Conservation (phyloP, 805 yeast species). For the Saitoella complicata region DNA sequence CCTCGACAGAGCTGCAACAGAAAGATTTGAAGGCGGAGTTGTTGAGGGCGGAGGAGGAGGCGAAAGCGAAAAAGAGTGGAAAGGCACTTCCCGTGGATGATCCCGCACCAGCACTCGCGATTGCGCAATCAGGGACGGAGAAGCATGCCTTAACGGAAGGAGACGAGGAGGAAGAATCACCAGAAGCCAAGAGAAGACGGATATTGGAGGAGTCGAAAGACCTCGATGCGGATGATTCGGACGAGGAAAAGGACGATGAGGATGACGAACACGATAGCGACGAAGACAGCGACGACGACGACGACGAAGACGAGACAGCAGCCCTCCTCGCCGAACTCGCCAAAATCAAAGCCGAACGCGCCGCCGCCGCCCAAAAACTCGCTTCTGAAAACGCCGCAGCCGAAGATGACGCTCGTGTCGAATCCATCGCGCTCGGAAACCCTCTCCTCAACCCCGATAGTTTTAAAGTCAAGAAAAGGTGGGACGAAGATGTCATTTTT, state of each 20-base stretch:
- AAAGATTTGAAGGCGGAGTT: conserved; percentile 16
- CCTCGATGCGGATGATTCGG: not conserved
- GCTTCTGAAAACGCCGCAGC: conserved; percentile 12
- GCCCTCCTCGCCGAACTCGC: conserved; percentile 21
- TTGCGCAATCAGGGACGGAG: conserved; percentile 3
- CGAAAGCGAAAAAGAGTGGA: conserved; percentile 10
- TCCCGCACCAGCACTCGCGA: conserved; percentile 2
- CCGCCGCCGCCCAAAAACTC: conserved; percentile 14
- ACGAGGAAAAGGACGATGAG: conserved; percentile 7
- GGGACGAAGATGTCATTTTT: conserved; percentile 24
- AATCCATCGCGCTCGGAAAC: conserved; percentile 19
- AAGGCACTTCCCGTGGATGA: not conserved
- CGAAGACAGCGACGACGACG: conserved; percentile 14
- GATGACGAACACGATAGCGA: not conserved
- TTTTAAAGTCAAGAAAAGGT: conserved; percentile 16
- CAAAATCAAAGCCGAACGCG: conserved; percentile 21
- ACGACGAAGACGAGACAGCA: conserved; percentile 21
- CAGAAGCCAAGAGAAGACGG: conserved; percentile 4
- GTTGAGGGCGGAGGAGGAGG: conserved; percentile 12
- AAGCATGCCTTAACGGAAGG: conserved; percentile 1
- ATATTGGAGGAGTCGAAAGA: conserved; percentile 4
- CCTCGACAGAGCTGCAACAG: conserved; percentile 10
- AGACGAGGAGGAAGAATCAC: conserved; percentile 6
- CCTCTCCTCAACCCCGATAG: conserved; percentile 17
- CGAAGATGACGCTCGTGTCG: conserved; percentile 12